Evolutionary conservation across 768 basidiomycete species (phyloP).

Genomic region (Boletus pseudopeckii): DNA sequence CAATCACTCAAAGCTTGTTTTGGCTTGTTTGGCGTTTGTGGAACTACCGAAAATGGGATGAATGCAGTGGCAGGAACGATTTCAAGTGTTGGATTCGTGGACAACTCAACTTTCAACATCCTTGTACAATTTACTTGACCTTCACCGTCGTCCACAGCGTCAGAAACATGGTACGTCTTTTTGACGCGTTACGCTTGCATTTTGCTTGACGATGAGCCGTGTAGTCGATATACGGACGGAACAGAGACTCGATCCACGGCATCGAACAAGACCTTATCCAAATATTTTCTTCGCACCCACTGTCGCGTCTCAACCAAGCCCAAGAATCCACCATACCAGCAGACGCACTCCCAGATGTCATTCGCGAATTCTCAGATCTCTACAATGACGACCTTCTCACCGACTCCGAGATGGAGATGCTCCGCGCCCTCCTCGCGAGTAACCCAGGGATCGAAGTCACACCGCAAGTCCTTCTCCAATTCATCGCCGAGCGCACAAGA

Average conservation of each 20-base stretch:
- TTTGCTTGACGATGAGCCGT: not conserved
- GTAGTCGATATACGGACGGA: conserved; percentile 48
- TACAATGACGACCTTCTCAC: conserved; percentile 66
- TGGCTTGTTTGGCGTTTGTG: conserved; percentile 23
- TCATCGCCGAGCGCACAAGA: conserved; percentile 63
- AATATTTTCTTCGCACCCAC: conserved; percentile 65
- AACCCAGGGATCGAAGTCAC: conserved; percentile 68
- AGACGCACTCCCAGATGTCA: conserved; percentile 65
- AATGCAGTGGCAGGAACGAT: not conserved
- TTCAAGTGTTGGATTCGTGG: conserved; percentile 4
- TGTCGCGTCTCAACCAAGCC: conserved; percentile 53
- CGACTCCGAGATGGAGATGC: conserved; percentile 56
- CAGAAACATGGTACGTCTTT: conserved; percentile 24
- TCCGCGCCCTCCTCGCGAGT: conserved; percentile 52
- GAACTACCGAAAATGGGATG: conserved; percentile 3
- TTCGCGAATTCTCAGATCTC: conserved; percentile 57
- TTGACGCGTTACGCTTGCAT: conserved; percentile 8
- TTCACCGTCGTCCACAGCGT: conserved; percentile 1
- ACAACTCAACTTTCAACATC: conserved; percentile 3
- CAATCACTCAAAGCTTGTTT: conserved; percentile 2
- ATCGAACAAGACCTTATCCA: conserved; percentile 66
- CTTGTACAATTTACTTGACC: conserved; percentile 4
- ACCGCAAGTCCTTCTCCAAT: conserved; percentile 57
- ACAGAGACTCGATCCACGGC: conserved; percentile 66
- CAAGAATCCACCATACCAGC: conserved; percentile 68